phyloP scores from a whole-genome alignment of 164 flowering plant species.

The Aristolochia californica region DNA sequence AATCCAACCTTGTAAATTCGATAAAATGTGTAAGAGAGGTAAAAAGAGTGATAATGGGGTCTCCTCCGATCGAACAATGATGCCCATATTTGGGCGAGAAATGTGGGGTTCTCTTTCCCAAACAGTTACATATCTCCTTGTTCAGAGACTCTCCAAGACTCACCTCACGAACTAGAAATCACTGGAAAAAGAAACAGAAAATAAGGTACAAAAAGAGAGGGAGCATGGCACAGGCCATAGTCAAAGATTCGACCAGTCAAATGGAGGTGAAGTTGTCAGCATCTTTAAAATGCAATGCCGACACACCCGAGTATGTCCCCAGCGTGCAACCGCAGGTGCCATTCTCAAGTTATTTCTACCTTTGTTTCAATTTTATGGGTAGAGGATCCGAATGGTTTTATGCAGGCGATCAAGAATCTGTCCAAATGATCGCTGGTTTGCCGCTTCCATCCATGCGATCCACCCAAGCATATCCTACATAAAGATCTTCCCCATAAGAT shows the following conservation, averaged over 20 bases:
- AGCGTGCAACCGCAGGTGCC: constrained; percentile 50
- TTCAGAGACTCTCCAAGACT: neutral
- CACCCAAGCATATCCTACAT: constrained; percentile 36
- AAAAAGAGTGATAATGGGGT: constrained; percentile 6
- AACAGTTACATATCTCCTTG: constrained; percentile 25
- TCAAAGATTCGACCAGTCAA: constrained; percentile 17
- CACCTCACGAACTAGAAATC: neutral
- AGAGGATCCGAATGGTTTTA: constrained; percentile 51
- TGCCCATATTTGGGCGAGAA: constrained; percentile 28
- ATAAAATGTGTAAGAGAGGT: constrained; percentile 9
- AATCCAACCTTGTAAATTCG: constrained; percentile 9
- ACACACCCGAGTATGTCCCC: constrained; percentile 90
- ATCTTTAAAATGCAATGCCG: constrained; percentile 74
- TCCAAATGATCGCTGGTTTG: constrained; percentile 26
- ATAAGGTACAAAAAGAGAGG: neutral
- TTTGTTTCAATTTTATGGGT: constrained; percentile 46
- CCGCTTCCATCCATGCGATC: constrained; percentile 10
- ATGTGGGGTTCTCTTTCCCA: constrained; percentile 26
- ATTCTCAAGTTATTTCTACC: constrained; percentile 53
- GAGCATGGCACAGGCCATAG: constrained; percentile 14
- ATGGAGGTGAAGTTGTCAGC: constrained; percentile 9
- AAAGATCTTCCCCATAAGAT: too few relatives aligned
- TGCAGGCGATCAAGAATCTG: constrained; percentile 45
- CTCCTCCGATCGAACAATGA: neutral
- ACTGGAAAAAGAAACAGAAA: constrained; percentile 3